Evolutionary conservation across 805 yeast genomes (phyloP).

Genomic region (Clavispora santaluciae): DNA sequence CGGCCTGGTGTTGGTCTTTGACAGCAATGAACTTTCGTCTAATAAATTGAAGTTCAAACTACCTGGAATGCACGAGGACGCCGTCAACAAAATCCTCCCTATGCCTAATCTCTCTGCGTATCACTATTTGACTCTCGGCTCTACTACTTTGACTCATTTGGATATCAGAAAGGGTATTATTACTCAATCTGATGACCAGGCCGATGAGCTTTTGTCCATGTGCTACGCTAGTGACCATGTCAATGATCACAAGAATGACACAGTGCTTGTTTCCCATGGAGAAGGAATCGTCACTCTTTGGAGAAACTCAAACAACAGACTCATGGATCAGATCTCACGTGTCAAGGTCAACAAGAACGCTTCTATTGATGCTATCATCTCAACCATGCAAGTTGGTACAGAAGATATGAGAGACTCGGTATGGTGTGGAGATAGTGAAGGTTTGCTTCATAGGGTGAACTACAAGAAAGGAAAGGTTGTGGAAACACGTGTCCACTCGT

Average conservation of each 20-base stretch:
- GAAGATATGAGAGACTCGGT: conserved; percentile 44
- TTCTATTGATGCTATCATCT: conserved; percentile 66
- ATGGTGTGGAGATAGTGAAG: conserved; percentile 81
- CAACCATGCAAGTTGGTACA: conserved; percentile 51
- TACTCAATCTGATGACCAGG: conserved; percentile 79
- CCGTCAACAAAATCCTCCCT: conserved; percentile 68
- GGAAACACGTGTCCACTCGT: conserved; percentile 63
- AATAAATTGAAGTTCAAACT: conserved; percentile 41
- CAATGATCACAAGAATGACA: conserved; percentile 48
- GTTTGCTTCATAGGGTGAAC: conserved; percentile 64
- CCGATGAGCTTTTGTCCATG: conserved; percentile 82
- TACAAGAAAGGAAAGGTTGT: conserved; percentile 57
- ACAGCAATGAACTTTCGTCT: conserved; percentile 48
- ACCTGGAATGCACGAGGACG: conserved; percentile 63
- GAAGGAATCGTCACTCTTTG: conserved; percentile 86
- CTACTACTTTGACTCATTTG: conserved; percentile 72
- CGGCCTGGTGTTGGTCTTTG: conserved; percentile 63
- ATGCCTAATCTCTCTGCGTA: conserved; percentile 70
- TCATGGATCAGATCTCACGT: conserved; percentile 74
- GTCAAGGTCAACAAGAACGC: conserved; percentile 64
- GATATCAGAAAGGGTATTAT: conserved; percentile 72
- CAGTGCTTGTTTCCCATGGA: conserved; percentile 80
- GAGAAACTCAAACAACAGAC: conserved; percentile 66
- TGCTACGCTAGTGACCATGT: conserved; percentile 54
- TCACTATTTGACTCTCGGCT: conserved; percentile 75